Evolutionary conservation across 257 asterid species (phyloP), one percentile per base, ranked within the genome.

Genomic region (Scutellaria minor): DNA sequence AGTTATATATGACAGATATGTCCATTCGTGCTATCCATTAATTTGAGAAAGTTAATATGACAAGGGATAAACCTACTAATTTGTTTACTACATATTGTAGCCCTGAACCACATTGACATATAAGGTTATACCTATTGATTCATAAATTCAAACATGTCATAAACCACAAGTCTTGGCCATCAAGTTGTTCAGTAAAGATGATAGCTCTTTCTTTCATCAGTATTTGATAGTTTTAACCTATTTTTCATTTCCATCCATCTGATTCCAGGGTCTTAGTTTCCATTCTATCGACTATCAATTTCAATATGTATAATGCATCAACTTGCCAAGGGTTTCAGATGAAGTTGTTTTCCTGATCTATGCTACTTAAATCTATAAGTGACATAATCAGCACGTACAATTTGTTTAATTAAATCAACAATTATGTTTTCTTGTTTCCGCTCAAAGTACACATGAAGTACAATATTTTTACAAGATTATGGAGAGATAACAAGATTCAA

Each of bases 231-330:
- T 27, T 53, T 50, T 9, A 39, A 4, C 22, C 12, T 13, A 8
- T 22, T 51, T 72, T 9, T 42, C 48, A 41, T 41, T 51, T 64
- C 47, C 52, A 51, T 40, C 55, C 6, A 48, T 35, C 31, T 72
- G 35, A 27, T 48, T 60, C 15, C 44, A 39, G 57, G 11, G 47
- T 62, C 7, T 5, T 18, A 61, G 53, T 15, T 62, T 37, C 53
- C 18, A 45, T 57, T 47, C 31, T 18, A 7, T 48, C 12, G 9
- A 14, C 35, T 47, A 47, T 27, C 54, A 12, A 7, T 18, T 20
- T 56, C 15, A 18, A 22, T 45, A 13, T 35, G 54, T 22, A 57
- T 46, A 15, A 64, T 64, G 61, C 41, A n/a, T n/a, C n/a, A 68
- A n/a, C 41, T 35, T 64, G 14, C 13, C 24, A 57, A 40, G 2